Evolutionary conservation across 352 stramenopile genomes (phyloP).

Genomic region (Blastocystis sp.): DNA sequence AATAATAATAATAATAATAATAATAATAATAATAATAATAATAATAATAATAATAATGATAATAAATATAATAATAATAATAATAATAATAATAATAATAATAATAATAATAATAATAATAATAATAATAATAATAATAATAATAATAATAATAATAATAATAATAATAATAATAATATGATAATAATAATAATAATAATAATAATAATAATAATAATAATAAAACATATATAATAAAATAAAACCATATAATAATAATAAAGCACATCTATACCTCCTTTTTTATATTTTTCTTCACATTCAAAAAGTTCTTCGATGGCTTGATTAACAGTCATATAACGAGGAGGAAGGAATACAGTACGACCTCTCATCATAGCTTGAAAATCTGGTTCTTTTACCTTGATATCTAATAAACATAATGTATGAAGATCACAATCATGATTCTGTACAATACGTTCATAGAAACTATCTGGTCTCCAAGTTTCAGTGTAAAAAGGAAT

Average conservation of each 20-base stretch:
- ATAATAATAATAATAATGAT: too few relatives aligned
- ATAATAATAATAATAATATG: too few relatives aligned
- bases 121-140: too few relatives aligned
- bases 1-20: conserved; percentile 48
- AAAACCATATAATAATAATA: background rate
- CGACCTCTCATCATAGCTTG: conserved; percentile 73
- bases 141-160: too few relatives aligned
- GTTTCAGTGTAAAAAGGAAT: conserved; percentile 80
- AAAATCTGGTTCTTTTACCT: conserved; percentile 96
- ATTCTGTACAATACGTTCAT: conserved; percentile 92
- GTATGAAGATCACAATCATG: conserved; percentile 80
- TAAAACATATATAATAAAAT: conserved; percentile 8
- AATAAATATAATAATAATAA: conserved; percentile 32
- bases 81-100: too few relatives aligned
- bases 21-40: too few relatives aligned
- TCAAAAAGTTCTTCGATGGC: conserved; percentile 81
- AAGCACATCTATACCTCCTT: conserved; percentile 46
- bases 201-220: too few relatives aligned
- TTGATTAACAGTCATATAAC: conserved; percentile 89
- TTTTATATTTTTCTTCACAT: conserved; percentile 60
- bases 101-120: too few relatives aligned
- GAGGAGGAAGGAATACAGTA: conserved; percentile 72
- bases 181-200: too few relatives aligned
- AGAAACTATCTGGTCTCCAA: conserved; percentile 86
- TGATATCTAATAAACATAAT: conserved; percentile 85